These are phyloP conservation scores for Sphaerostilbella broomeana DNA, from an alignment of 2,329 filamentous ascomycete genomes.

Conservation along the genomic window DNA sequence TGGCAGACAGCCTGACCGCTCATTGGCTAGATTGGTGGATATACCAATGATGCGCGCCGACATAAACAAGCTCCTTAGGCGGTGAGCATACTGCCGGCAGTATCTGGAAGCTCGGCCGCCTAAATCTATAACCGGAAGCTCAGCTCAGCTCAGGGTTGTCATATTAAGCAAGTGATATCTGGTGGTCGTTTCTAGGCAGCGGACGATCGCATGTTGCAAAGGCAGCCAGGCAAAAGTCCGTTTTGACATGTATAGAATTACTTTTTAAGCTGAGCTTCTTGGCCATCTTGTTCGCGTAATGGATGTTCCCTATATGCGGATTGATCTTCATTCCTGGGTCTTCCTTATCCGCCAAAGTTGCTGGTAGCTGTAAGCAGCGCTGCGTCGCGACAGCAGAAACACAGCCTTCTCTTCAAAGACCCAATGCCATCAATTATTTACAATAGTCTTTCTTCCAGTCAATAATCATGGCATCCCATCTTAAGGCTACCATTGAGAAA, in stretches of 20 bases:
- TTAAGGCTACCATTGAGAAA: constrained; percentile 29
- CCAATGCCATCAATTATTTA: no score
- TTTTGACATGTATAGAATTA: no score
- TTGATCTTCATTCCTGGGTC: no score
- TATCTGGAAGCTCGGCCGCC: constrained; percentile 5
- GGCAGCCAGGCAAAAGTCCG: no score
- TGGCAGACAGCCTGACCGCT: constrained; percentile 4
- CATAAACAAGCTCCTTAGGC: constrained; percentile 24
- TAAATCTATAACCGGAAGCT: background rate
- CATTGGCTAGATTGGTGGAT: constrained; percentile 20
- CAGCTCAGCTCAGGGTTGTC: background rate
- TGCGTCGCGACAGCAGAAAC: no score
- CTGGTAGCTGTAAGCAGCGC: no score
- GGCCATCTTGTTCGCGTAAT: no score
- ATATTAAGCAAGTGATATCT: no score
- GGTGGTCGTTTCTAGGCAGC: constrained; percentile 8
- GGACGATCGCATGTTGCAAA: constrained; percentile 3
- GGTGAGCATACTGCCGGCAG: constrained; percentile 31
- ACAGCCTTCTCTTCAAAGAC: no score
- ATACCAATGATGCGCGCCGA: constrained; percentile 21
- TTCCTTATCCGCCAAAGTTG: no score
- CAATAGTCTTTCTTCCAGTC: background rate
- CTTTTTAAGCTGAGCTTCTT: no score
- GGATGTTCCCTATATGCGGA: no score
- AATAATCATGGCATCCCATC: constrained; percentile 26